Evolutionary conservation across 2,329 filamentous ascomycete genomes (phyloP).

Genomic region (Calonectria hongkongensis): DNA sequence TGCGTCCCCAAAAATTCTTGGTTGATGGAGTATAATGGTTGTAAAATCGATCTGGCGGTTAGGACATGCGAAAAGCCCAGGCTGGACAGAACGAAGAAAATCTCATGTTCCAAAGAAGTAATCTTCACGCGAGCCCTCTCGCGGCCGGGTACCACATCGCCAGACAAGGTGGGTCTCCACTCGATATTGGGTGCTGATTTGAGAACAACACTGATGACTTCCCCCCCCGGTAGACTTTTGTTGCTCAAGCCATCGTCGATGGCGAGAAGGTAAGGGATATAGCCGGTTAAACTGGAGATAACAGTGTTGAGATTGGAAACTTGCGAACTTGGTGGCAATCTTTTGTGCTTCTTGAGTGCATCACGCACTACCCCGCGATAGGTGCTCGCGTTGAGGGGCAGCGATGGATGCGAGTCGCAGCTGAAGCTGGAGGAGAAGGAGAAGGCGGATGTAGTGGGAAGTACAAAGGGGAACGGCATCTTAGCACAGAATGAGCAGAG

Average conservation of each 20-base stretch:
- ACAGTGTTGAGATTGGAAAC: conserved; percentile 82
- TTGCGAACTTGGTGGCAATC: conserved; percentile 83
- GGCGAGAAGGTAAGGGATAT: conserved; percentile 89
- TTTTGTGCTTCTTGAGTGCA: conserved; percentile 91
- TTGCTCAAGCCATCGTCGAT: conserved; percentile 83
- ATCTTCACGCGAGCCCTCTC: conserved; percentile 81
- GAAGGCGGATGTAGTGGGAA: conserved; percentile 93
- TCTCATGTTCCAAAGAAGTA: conserved; percentile 86
- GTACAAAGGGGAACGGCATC: conserved; percentile 93
- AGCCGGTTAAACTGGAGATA: conserved; percentile 81
- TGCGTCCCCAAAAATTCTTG: conserved; percentile 77
- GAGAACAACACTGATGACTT: conserved; percentile 81
- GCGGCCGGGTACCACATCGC: conserved; percentile 77
- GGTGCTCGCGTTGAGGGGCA: conserved; percentile 88
- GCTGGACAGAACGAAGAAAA: conserved; percentile 86
- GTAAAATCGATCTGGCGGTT: conserved; percentile 82
- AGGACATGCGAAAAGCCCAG: conserved; percentile 84
- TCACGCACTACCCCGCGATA: conserved; percentile 89
- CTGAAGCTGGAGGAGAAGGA: conserved; percentile 86
- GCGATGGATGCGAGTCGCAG: conserved; percentile 90
- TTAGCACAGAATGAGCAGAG: conserved; percentile 43
- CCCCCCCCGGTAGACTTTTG: conserved; percentile 64
- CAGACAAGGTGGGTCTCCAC: conserved; percentile 89
- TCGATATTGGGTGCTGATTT: conserved; percentile 78
- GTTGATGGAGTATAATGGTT: conserved; percentile 82